Evolutionary conservation across 257 asterid genomes (phyloP).

Genomic region (Ocimum tenuiflorum): DNA sequence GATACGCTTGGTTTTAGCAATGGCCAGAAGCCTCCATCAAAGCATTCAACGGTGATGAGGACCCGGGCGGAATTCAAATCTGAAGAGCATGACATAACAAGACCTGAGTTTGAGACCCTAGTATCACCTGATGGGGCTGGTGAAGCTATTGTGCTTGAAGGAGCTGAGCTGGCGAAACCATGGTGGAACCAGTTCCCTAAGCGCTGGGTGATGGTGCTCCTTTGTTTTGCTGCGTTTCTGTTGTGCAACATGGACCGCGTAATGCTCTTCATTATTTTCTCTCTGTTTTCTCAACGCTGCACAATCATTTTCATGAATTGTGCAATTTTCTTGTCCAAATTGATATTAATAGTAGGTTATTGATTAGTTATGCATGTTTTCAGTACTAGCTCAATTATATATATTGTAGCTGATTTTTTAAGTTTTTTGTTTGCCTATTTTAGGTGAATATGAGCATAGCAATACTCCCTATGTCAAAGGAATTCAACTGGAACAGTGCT

Average conservation of each 20-base stretch:
- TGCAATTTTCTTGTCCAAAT: constrained; percentile 4
- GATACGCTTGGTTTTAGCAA: constrained; percentile 40
- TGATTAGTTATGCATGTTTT: not conserved
- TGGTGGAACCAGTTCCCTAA: constrained; percentile 84
- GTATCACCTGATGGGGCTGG: constrained; percentile 49
- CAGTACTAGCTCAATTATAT: not conserved
- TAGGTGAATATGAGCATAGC: constrained; percentile 99
- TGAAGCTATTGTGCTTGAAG: constrained; percentile 42
- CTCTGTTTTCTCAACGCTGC: not conserved
- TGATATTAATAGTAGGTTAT: not conserved
- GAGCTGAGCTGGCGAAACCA: constrained; percentile 38
- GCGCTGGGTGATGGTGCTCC: constrained; percentile 93
- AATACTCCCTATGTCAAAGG: constrained; percentile 98
- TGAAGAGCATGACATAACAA: constrained; percentile 59
- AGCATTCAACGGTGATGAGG: constrained; percentile 42
- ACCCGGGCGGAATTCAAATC: constrained; percentile 78
- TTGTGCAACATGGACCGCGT: constrained; percentile 99
- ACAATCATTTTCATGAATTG: constrained; percentile 5
- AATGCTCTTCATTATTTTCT: constrained; percentile 22
- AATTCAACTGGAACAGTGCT: constrained; percentile 91
- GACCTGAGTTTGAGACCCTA: constrained; percentile 37
- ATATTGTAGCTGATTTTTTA: constrained; percentile 2
- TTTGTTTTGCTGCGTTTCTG: constrained; percentile 86
- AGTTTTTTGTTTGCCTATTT: constrained; percentile 10
- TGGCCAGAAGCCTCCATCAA: constrained; percentile 39